Conservation (phyloP, 176 grass and related monocot genomes). For the Puya raimondii region DNA sequence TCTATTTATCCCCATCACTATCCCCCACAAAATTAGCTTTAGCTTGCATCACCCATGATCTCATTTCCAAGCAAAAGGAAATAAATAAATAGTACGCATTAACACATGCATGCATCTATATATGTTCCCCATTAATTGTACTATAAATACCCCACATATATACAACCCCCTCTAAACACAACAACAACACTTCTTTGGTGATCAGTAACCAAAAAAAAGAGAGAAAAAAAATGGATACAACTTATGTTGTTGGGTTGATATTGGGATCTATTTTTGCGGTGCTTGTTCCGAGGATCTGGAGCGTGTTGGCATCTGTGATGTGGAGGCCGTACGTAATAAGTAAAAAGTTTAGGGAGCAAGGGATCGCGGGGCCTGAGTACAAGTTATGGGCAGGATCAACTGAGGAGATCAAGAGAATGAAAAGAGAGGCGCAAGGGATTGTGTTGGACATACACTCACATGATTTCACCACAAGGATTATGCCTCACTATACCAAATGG, state of each 20-base stretch:
- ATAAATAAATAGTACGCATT: no score
- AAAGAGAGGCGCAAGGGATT: neutral
- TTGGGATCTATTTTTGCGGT: conserved; percentile 3
- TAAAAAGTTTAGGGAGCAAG: conserved; percentile 25
- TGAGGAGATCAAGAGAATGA: conserved; percentile 25
- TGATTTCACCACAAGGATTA: conserved; percentile 19
- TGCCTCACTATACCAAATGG: conserved; percentile 30
- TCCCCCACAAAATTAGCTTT: no score
- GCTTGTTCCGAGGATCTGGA: conserved; percentile 13
- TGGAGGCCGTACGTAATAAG: conserved; percentile 36
- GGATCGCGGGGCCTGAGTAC: conserved; percentile 37
- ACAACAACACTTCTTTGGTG: no score
- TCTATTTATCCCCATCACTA: no score
- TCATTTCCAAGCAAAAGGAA: no score
- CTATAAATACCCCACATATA: no score
- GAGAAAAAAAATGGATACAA: no score
- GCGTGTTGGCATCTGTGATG: conserved; percentile 10
- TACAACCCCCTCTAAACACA: no score
- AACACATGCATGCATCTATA: no score
- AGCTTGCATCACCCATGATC: no score
- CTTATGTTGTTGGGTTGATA: neutral
- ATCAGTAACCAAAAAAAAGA: no score
- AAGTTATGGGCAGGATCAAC: conserved; percentile 26
- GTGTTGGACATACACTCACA: conserved; percentile 26
- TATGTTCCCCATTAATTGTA: no score